A percentile compares a stretch with the other conserved stretches of the same genome.
Conservation (phyloP, 1,284 basidiomycete genomes). For the Trametes versicolor region DNA sequence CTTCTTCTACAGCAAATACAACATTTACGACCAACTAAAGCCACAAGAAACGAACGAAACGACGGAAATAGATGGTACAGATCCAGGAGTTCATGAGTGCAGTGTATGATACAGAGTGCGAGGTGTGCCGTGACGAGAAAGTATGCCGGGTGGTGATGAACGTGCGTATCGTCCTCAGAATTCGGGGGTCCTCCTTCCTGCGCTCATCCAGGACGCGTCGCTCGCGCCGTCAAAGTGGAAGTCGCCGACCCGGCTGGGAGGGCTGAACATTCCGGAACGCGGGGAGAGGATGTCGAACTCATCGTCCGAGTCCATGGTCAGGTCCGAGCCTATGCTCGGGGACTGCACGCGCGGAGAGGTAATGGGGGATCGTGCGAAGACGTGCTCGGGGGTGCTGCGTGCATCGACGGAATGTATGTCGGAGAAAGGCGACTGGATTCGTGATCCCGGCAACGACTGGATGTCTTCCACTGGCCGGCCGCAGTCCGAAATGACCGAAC, state of each 20-base stretch:
- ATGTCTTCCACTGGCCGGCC: slow-evolving; percentile 16
- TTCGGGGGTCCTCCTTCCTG: slow-evolving; percentile 42
- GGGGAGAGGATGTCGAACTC: slow-evolving; percentile 40
- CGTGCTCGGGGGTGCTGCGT: slow-evolving; percentile 29
- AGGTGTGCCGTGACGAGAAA: slow-evolving; percentile 4
- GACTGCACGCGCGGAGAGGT: slow-evolving; percentile 32
- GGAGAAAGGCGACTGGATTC: slow-evolving; percentile 41
- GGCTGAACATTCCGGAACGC: slow-evolving; percentile 45
- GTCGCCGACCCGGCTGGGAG: slow-evolving; percentile 30
- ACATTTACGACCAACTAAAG: slow-evolving; percentile 10
- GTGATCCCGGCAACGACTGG: slow-evolving; percentile 30
- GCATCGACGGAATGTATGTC: slow-evolving; percentile 36
- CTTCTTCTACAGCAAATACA: slow-evolving; percentile 21
- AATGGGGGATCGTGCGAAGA: slow-evolving; percentile 21
- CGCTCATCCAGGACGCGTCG: slow-evolving; percentile 42
- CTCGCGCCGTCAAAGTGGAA: slow-evolving; percentile 39
- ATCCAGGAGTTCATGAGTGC: neutral
- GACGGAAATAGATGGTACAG: slow-evolving; percentile 14
- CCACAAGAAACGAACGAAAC: slow-evolving; percentile 8
- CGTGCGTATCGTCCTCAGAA: slow-evolving; percentile 17
- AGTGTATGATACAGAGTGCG: slow-evolving; percentile 19
- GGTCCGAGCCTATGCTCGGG: slow-evolving; percentile 33
- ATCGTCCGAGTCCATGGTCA: slow-evolving; percentile 36
- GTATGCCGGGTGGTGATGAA: neutral
- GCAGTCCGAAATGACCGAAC: slow-evolving; percentile 28